phyloP scores from a whole-genome alignment of 2,329 filamentous ascomycete species.

The Aspergillus japonicus region DNA sequence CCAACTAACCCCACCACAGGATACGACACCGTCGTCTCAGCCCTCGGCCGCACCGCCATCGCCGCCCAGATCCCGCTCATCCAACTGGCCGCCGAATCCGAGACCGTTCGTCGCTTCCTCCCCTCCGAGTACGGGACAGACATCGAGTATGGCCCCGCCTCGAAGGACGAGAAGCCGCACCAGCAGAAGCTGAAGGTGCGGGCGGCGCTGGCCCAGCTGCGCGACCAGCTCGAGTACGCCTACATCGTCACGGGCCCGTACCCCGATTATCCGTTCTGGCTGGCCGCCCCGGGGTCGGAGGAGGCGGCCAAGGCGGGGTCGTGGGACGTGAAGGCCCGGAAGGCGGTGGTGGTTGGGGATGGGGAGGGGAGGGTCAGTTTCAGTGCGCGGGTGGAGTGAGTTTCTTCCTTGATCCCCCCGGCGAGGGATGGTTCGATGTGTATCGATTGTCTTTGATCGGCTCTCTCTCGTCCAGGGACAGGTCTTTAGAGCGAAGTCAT shows the following conservation, averaged over 20 bases:
- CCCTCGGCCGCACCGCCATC: slow-evolving; percentile 63
- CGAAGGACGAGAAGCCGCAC: slow-evolving; percentile 63
- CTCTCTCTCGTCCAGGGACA: too few species aligned
- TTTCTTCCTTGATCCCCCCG: slow-evolving; percentile 14
- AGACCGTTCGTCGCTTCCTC: slow-evolving; percentile 61
- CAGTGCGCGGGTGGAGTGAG: slow-evolving; percentile 70
- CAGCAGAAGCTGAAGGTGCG: slow-evolving; percentile 70
- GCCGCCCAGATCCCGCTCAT: slow-evolving; percentile 63
- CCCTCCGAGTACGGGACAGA: slow-evolving; percentile 68
- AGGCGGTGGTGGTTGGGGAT: slow-evolving; percentile 61
- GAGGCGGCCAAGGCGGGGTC: slow-evolving; percentile 49
- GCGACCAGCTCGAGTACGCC: slow-evolving; percentile 59
- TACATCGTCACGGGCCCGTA: slow-evolving; percentile 71
- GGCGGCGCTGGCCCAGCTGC: slow-evolving; percentile 53
- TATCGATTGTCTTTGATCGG: neutral
- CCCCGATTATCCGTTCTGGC: slow-evolving; percentile 57
- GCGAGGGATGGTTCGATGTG: neutral
- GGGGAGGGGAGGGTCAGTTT: slow-evolving; percentile 64
- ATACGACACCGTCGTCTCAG: slow-evolving; percentile 65
- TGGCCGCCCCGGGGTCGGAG: slow-evolving; percentile 39
- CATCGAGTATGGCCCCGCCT: slow-evolving; percentile 60
- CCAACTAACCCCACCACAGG: slow-evolving; percentile 27
- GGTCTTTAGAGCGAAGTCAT: too few species aligned
- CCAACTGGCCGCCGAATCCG: slow-evolving; percentile 55
- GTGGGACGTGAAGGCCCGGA: slow-evolving; percentile 58